A percentile compares a stretch with the other conserved stretches of the same genome.
Evolutionary conservation across 2,329 filamentous ascomycete species (phyloP).

Genomic region (Talaromyces pinophilus): DNA sequence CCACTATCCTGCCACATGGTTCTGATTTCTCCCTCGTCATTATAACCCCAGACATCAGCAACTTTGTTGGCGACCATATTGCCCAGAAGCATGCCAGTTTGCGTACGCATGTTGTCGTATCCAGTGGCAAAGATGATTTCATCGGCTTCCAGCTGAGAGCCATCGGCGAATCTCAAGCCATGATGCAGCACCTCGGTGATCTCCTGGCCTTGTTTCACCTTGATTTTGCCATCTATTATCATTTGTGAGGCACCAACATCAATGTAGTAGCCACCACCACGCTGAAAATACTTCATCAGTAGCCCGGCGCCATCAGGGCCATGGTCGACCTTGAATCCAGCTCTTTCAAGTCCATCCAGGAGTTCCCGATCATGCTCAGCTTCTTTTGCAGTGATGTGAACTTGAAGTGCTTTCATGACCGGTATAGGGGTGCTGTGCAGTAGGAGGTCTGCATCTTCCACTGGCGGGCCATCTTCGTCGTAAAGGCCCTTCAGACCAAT

Average conservation of each 20-base stretch:
- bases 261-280: slow-evolving; percentile 70
- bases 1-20: slow-evolving; percentile 59
- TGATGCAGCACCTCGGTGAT: slow-evolving; percentile 55
- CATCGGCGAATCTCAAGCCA: slow-evolving; percentile 57
- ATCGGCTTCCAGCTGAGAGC: slow-evolving; percentile 58
- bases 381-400: slow-evolving; percentile 39
- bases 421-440: neutral
- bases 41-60: slow-evolving; percentile 63
- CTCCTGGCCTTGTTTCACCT: slow-evolving; percentile 63
- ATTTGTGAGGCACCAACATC: slow-evolving; percentile 65
- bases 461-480: slow-evolving; percentile 53
- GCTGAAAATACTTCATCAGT: slow-evolving; percentile 64
- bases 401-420: slow-evolving; percentile 49
- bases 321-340: slow-evolving; percentile 62
- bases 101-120: slow-evolving; percentile 68
- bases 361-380: slow-evolving; percentile 34
- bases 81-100: slow-evolving; percentile 62
- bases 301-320: slow-evolving; percentile 61
- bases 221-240: slow-evolving; percentile 65
- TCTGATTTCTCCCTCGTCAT: slow-evolving; percentile 57
- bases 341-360: slow-evolving; percentile 52
- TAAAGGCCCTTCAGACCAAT: slow-evolving; percentile 57
- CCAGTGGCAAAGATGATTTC: slow-evolving; percentile 64
- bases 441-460: slow-evolving; percentile 66
- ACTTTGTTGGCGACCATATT: slow-evolving; percentile 60